Conservation (phyloP, 2,329 filamentous ascomycete species). For the Lecanosticta acicola region DNA sequence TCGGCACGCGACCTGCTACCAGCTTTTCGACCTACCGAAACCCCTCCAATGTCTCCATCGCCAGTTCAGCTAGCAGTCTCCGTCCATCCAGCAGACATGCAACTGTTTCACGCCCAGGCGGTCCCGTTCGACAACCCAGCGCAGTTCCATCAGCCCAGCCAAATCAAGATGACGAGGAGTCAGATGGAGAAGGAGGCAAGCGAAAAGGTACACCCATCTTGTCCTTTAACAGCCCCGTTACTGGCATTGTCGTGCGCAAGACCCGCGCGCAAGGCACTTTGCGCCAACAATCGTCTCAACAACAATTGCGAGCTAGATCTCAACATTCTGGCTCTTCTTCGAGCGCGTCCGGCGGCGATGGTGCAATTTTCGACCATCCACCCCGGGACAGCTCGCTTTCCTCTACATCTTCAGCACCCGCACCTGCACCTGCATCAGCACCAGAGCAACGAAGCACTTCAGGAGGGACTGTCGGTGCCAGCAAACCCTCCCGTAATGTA, state of each 20-base stretch:
- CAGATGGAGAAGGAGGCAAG: conserved; percentile 33
- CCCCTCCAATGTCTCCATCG: conserved; percentile 38
- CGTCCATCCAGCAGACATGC: conserved; percentile 41
- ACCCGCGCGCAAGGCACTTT: conserved; percentile 29
- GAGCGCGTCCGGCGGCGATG: conserved; percentile 19
- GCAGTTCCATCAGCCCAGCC: conserved; percentile 1
- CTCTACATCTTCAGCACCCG: conserved; percentile 14
- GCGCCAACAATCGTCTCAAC: conserved; percentile 16
- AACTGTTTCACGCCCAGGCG: conserved; percentile 29
- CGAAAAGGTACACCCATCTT: conserved; percentile 43
- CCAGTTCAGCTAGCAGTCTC: conserved; percentile 41
- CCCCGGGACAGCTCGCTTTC: conserved; percentile 23
- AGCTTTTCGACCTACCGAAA: conserved; percentile 36
- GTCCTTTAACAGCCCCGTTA: conserved; percentile 33
- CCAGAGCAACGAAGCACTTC: conserved; percentile 13
- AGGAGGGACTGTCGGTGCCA: conserved; percentile 23
- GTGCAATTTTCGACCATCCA: conserved; percentile 13
- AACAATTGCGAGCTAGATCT: conserved; percentile 19
- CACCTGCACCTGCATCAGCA: conserved; percentile 11
- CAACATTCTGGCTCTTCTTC: conserved; percentile 26
- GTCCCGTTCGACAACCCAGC: conserved; percentile 5
- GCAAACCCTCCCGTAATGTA: conserved; percentile 26
- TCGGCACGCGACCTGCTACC: conserved; percentile 18
- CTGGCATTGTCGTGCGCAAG: conserved; percentile 27
- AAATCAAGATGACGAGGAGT: conserved; percentile 33